Conservation (phyloP, 805 yeast genomes). For the Nakazawaea anatomiae region DNA sequence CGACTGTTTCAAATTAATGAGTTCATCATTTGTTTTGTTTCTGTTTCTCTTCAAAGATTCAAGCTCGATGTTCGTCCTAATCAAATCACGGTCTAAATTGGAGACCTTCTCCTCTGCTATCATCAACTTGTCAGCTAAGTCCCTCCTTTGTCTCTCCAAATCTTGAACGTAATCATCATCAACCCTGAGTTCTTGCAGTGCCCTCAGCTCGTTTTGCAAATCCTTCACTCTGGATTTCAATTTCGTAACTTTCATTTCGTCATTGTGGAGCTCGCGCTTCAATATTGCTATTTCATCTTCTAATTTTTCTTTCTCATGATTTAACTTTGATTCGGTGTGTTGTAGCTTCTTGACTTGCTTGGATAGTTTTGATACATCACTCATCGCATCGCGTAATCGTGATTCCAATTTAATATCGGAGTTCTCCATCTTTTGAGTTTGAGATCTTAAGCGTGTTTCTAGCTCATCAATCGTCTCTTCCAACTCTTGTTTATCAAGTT, state of each 20-base stretch:
- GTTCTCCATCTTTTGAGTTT: conserved; percentile 5
- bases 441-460: conserved; percentile 12
- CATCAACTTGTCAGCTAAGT: conserved; percentile 15
- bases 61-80: conserved; percentile 21
- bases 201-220: conserved; percentile 5
- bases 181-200: conserved; percentile 10
- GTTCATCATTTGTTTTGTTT: conserved; percentile 16
- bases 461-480: conserved; percentile 9
- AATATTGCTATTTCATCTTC: neutral
- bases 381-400: conserved; percentile 9
- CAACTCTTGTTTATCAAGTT: conserved; percentile 5
- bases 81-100: conserved; percentile 10
- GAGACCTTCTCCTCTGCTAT: conserved; percentile 12
- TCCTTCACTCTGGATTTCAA: conserved; percentile 3
- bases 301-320: conserved; percentile 1
- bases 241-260: neutral
- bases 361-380: conserved; percentile 5
- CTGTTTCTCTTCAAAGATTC: conserved; percentile 17
- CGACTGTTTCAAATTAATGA: conserved; percentile 22
- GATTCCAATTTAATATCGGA: conserved; percentile 1
- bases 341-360: neutral
- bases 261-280: neutral
- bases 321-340: neutral
- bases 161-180: conserved; percentile 22
- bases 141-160: conserved; percentile 20